Base-by-base conservation (phyloP, 129 eudicot species). In the Solidago caesia region DNA sequence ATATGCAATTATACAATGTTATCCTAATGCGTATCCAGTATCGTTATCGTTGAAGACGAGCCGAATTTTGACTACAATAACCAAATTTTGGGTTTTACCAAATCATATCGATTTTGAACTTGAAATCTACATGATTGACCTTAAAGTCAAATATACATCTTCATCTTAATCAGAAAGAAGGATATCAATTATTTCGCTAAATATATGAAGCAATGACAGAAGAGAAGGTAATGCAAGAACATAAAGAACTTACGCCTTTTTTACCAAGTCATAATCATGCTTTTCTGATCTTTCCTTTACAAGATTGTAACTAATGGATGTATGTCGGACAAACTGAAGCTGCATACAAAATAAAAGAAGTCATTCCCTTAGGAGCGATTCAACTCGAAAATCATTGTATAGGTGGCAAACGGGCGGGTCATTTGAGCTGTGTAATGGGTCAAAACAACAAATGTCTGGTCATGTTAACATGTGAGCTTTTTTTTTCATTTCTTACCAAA, bases 241-340 rank as follows among this genome's bases (percentile, higher is more conserved):
- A 44, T 71, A 25, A 71, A 61, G 9, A 55, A 76, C 95, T 80
- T 84, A 88, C 97, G 68, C 68, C 51, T 47, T 62, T 73, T 79
- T 75, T 49, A 82, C 79, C 45, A 60, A 59, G 68, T 80, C 81
- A 64, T 57, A 33, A n/a, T 75, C 71, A 56, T 66, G 78, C 51
- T 73, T 80, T 43, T 66, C 75, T 68, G 89, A 68, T 69, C 75
- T 60, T 53, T 64, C 67, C 80, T 76, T 86, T 52, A 80, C 78
- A 63, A 84, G 56, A 78, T 88, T 84, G 85, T 86, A 82, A 76
- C 80, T 61, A 73, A 77, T 77, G 67, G 96, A 86, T 47, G 80
- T 81, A 83, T 86, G 97, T 60, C 86, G 87, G 52, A 84, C 74
- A 83, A 91, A 91, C 55, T 77, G 87, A 84, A 91, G 90, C 97